Conservation (phyloP, 768 basidiomycete genomes). For the Boletales sp. region DNA sequence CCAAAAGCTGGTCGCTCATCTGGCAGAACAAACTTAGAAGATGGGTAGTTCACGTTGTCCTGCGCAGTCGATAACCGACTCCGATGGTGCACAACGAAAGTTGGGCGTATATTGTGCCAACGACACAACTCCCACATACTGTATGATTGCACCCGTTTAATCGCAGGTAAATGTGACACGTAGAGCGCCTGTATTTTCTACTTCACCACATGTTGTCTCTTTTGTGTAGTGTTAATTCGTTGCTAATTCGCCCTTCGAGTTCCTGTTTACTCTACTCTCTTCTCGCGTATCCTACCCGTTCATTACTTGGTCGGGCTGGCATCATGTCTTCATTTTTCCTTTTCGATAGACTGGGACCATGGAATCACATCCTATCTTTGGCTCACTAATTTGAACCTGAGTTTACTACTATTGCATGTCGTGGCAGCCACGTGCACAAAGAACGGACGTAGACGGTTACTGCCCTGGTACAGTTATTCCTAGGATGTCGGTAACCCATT, state of each 20-base stretch:
- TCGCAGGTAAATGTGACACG: slow-evolving; percentile 11
- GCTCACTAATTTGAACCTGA: background rate
- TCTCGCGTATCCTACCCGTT: too few species aligned
- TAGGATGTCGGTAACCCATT: too few species aligned
- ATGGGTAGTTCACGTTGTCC: background rate
- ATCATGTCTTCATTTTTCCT: background rate
- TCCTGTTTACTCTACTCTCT: too few species aligned
- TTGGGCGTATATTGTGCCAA: slow-evolving; percentile 4
- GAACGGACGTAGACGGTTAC: background rate
- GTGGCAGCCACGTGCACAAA: slow-evolving; percentile 6
- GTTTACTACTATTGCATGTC: background rate
- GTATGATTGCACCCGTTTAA: slow-evolving; percentile 12
- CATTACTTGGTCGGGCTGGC: background rate
- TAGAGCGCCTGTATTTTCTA: slow-evolving; percentile 17
- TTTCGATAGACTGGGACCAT: too few species aligned
- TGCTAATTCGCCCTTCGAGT: background rate
- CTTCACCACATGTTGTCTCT: slow-evolving; percentile 3
- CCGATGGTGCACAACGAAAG: slow-evolving; percentile 9
- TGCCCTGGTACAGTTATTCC: background rate
- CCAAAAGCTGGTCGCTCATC: slow-evolving; percentile 46
- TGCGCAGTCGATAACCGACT: slow-evolving; percentile 7
- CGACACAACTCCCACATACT: slow-evolving; percentile 12
- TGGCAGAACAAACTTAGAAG: slow-evolving; percentile 30
- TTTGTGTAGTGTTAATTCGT: slow-evolving; percentile 6
- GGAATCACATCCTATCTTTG: background rate